Evolutionary conservation across 2,329 filamentous ascomycete genomes (phyloP).

Genomic region (Monilinia fructicola): DNA sequence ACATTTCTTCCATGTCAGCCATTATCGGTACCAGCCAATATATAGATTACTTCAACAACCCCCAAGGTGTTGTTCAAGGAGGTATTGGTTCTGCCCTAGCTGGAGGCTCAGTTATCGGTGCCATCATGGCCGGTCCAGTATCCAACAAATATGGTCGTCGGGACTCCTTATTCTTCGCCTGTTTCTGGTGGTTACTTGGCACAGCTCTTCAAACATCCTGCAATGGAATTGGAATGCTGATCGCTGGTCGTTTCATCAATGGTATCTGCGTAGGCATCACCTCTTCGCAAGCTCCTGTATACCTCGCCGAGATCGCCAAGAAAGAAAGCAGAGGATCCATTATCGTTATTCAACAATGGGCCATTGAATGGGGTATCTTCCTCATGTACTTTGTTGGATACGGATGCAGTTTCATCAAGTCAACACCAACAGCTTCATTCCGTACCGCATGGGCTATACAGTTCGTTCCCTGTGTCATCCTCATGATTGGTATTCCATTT

Average conservation of each 20-base stretch:
- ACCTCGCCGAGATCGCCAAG: constrained; percentile 63
- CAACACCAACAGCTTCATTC: constrained; percentile 48
- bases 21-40: constrained; percentile 53
- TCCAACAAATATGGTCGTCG: constrained; percentile 56
- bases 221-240: constrained; percentile 47
- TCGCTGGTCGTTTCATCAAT: constrained; percentile 58
- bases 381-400: constrained; percentile 65
- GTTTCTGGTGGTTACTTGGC: constrained; percentile 25
- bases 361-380: constrained; percentile 65
- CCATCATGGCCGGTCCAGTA: constrained; percentile 56
- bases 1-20: constrained; percentile 58
- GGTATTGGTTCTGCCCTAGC: constrained; percentile 61
- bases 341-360: constrained; percentile 70
- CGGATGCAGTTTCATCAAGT: constrained; percentile 42
- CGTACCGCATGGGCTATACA: constrained; percentile 52
- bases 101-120: constrained; percentile 65
- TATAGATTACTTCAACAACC: constrained; percentile 49
- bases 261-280: constrained; percentile 65
- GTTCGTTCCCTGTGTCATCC: constrained; percentile 46
- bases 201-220: constrained; percentile 23
- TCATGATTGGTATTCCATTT: constrained; percentile 46
- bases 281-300: constrained; percentile 65
- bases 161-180: constrained; percentile 42
- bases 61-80: constrained; percentile 41
- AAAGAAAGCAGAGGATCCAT: constrained; percentile 58